Conservation (phyloP, 2,329 filamentous ascomycete species). For the Arthrobotrys sinensis region DNA sequence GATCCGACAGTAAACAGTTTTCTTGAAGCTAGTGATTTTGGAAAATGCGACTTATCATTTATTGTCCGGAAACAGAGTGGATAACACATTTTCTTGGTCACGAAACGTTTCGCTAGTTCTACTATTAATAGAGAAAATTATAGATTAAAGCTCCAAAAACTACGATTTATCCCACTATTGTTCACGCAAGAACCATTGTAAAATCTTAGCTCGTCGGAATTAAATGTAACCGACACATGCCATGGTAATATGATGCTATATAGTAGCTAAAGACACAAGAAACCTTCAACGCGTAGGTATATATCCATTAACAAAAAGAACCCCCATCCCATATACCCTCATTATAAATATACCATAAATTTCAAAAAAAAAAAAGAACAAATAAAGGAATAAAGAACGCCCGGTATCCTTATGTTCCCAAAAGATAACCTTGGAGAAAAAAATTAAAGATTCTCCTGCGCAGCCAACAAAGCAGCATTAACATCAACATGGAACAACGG, state of each 20-base stretch:
- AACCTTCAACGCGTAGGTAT: no score
- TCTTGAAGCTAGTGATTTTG: no score
- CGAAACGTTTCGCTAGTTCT: no score
- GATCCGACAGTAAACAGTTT: no score
- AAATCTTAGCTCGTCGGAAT: background rate
- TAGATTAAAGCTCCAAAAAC: no score
- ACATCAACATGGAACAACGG: slow-evolving; percentile 96
- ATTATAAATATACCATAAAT: slow-evolving; percentile 8
- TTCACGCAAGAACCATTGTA: background rate
- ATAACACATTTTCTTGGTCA: no score
- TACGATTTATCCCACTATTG: background rate
- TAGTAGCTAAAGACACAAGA: background rate
- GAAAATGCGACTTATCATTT: no score
- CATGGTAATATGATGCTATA: slow-evolving; percentile 2
- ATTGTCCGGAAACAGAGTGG: no score
- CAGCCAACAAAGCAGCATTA: slow-evolving; percentile 88
- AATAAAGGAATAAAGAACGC: slow-evolving; percentile 3
- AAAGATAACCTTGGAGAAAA: background rate
- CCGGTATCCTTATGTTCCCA: background rate
- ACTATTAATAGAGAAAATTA: no score
- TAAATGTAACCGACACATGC: background rate
- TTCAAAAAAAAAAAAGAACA: background rate
- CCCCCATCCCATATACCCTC: background rate
- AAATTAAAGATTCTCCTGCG: slow-evolving; percentile 76
- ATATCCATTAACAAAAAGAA: background rate